These are phyloP conservation scores for Mercurialis annua DNA, from an alignment of 345 rosid species.

Conservation along the genomic window DNA sequence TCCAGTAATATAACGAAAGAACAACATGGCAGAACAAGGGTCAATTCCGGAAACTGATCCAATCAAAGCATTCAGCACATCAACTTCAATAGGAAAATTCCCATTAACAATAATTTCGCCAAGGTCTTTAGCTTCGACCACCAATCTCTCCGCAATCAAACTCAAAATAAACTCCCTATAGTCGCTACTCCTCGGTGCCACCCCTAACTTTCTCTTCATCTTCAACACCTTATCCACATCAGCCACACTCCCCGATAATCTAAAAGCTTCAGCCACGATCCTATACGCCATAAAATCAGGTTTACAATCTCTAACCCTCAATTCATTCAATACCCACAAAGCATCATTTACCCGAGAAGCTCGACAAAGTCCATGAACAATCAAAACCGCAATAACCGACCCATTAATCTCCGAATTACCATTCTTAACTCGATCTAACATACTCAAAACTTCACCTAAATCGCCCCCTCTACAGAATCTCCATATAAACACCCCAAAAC, in stretches of 20 bases:
- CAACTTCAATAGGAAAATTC: conserved; percentile 67
- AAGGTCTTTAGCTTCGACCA: conserved; percentile 61
- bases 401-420: conserved; percentile 48
- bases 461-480: conserved; percentile 40
- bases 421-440: conserved; percentile 49
- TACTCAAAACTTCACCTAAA: conserved; percentile 35
- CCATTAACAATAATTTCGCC: conserved; percentile 67
- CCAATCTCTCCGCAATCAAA: conserved; percentile 54
- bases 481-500: conserved; percentile 74
- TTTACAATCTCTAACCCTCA: conserved; percentile 63
- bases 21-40: conserved; percentile 52
- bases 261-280: conserved; percentile 69
- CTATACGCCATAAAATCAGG: conserved; percentile 95
- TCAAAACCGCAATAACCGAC: conserved; percentile 60
- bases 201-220: conserved; percentile 92
- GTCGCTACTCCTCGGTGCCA: conserved; percentile 74
- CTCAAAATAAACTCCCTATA: conserved; percentile 60
- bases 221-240: conserved; percentile 61
- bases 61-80: conserved; percentile 59
- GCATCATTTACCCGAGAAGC: conserved; percentile 63
- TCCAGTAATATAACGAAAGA: conserved; percentile 46
- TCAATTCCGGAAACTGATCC: conserved; percentile 70
- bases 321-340: conserved; percentile 56
- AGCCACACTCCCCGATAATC: conserved; percentile 40
- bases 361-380: conserved; percentile 69